Evolutionary conservation across 106 monocot species (phyloP), one percentile per base, ranked within the genome.

Genomic region (Allium sativum): DNA sequence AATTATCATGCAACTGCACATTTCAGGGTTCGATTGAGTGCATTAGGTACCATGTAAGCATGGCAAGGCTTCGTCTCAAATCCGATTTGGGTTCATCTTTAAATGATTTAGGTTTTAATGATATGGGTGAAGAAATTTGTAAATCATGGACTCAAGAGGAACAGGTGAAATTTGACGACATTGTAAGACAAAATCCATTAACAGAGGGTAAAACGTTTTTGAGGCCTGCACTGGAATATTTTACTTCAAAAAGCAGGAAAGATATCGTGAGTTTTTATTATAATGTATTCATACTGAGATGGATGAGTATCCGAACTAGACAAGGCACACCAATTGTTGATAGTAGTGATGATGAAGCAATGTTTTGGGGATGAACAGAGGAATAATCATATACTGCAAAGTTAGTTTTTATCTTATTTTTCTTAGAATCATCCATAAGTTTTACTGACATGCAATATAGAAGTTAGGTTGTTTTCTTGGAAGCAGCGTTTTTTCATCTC

Each of bases 101-200:
- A 62, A 44, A 13, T 56, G 18, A 40, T 68, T 80, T 74, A 73
- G 78, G 82, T 8, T 86, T 93, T 61, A 71, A 78, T 56, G 65
- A 67, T 0, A 93, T 93, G 85, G 93, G 93, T 14, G 89, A 89
- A 59, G 89, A 78, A 40, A 76, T 89, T 65, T 70, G 66, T 9
- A 70, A 73, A 12, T 65, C 70, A 19, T 89, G 82, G 82, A 78
- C 77, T 19, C 65, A 45, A 15, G 63, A 78, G 18, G 85, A 93
- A 55, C 77, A 81, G 19, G 47, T 51, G 69, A 65, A 10, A 20
- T 83, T 89, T 69, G 69, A 80, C 48, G 48, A 72, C 31, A 70
- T 86, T 8, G 66, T 86, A 45, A 73, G 61, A 50, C 56, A 66
- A 65, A 74, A 77, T 60, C 70, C 74, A 50, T 18, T 31, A 15